Base-by-base conservation (phyloP, 805 yeast genomes). In the Tetrapisispora nanseiensis region DNA sequence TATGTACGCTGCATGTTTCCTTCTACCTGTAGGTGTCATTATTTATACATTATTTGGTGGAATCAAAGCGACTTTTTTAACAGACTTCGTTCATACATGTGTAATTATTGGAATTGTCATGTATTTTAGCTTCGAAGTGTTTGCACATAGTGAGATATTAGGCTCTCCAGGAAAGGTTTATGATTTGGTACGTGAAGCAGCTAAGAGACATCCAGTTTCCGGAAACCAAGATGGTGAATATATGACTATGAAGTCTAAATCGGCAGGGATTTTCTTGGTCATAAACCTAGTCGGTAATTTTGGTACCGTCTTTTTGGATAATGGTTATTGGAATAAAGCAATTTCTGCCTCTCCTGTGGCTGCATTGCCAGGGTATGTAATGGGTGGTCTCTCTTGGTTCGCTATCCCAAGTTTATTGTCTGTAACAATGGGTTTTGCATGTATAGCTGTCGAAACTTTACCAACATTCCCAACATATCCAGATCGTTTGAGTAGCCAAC, bases 371-470 rank as follows among this genome's bases (percentile, higher is more conserved):
- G 96, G 95, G 19, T 87, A 87, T 62, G 78, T 85, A 21, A 64
- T 84, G 45, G 96, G 95, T 45, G 95, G 95, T 23, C 61, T 87
- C 35, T 82, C 90, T 0, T 87, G 96, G 95, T 82, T 85, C 58
- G 89, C 95, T 7, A 80, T 87, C 50, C 96, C 96, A 37, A 81
- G 80, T 69, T 72, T 84, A 44, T 73, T 78, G 40, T 83, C 95
- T 13, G 80, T 90, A 2, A 82, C 94, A 7, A 72, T 86, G 82
- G 95, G 96, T 11, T 66, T 86, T n/a, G 86, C 89, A 18, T 85
- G 85, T 41, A 64, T 84, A 44, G 81, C 86, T 18, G 68, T 86
- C 40, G 90, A 86, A 64, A 62, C 67, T 39, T 70, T 76, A 26
- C 81, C 86, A 21, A 55, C 70, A 3, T 86, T 87, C 78, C 94